phyloP scores from a whole-genome alignment of 2,329 filamentous ascomycete species.

The Aaosphaeria pasadenensis region DNA sequence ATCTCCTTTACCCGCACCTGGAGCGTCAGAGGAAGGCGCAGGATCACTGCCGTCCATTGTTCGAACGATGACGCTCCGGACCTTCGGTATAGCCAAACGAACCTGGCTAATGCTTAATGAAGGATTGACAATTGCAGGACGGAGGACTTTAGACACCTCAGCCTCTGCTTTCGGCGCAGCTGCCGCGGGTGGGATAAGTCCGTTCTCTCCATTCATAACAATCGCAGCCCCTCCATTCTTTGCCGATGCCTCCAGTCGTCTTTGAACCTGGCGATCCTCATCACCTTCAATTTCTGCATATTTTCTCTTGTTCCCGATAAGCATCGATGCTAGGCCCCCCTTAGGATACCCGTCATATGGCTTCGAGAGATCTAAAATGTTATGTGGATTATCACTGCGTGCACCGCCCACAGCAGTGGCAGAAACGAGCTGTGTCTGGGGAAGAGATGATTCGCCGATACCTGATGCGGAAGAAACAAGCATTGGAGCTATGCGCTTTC shows the following conservation, averaged over 20 bases:
- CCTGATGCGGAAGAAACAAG: constrained; percentile 83
- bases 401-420: constrained; percentile 60
- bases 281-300: constrained; percentile 70
- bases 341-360: constrained; percentile 91
- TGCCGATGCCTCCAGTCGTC: constrained; percentile 57
- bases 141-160: constrained; percentile 72
- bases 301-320: constrained; percentile 92
- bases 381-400: constrained; percentile 72
- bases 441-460: constrained; percentile 80
- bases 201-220: constrained; percentile 72
- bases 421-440: constrained; percentile 83
- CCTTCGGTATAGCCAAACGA: constrained; percentile 80
- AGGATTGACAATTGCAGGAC: constrained; percentile 83
- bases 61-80: constrained; percentile 78
- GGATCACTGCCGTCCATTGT: constrained; percentile 66
- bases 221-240: constrained; percentile 70
- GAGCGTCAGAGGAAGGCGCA: constrained; percentile 42
- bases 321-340: constrained; percentile 78
- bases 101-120: constrained; percentile 78
- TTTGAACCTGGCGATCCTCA: constrained; percentile 63
- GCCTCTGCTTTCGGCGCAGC: constrained; percentile 42
- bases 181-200: constrained; percentile 71
- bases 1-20: constrained; percentile 42
- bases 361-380: constrained; percentile 84
- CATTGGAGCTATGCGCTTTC: constrained; percentile 89